Evolutionary conservation across 768 basidiomycete genomes (phyloP).

Genomic region (Leucocoprinus leucothites): DNA sequence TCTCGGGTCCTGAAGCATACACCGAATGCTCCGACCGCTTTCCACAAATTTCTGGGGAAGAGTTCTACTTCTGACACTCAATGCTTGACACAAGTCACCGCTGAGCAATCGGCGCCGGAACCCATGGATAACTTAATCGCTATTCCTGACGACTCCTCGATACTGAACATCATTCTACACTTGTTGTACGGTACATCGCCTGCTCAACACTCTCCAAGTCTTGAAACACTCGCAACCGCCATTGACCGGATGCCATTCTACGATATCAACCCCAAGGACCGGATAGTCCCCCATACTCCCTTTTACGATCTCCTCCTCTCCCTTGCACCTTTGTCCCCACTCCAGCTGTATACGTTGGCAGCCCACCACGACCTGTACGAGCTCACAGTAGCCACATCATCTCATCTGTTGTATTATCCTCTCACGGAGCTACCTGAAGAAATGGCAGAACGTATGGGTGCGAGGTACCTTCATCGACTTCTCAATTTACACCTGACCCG

Average conservation of each 20-base stretch:
- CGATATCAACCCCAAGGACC: constrained; percentile 17
- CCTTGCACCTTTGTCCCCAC: constrained; percentile 27
- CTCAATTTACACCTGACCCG: constrained; percentile 32
- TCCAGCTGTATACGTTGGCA: constrained; percentile 36
- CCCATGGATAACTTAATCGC: constrained; percentile 32
- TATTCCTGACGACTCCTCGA: constrained; percentile 38
- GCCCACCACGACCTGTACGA: constrained; percentile 24
- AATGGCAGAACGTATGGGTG: constrained; percentile 29
- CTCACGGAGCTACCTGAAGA: constrained; percentile 28
- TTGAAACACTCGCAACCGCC: constrained; percentile 41
- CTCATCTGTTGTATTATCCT: constrained; percentile 32
- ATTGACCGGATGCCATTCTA: constrained; percentile 29
- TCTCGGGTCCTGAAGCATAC: constrained; percentile 35
- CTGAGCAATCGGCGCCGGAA: constrained; percentile 28
- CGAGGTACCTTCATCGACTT: constrained; percentile 34
- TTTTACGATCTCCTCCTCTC: constrained; percentile 18
- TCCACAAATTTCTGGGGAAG: constrained; percentile 22
- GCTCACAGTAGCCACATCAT: constrained; percentile 33
- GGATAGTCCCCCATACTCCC: constrained; percentile 22
- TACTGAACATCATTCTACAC: constrained; percentile 54
- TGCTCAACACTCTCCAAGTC: constrained; percentile 46
- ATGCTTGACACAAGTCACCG: constrained; percentile 15
- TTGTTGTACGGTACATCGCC: constrained; percentile 47
- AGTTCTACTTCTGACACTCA: neutral
- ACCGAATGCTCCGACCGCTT: constrained; percentile 37